These are phyloP conservation scores for Cyberlindnera americana DNA, from an alignment of 805 yeast species.

Conservation along the genomic window DNA sequence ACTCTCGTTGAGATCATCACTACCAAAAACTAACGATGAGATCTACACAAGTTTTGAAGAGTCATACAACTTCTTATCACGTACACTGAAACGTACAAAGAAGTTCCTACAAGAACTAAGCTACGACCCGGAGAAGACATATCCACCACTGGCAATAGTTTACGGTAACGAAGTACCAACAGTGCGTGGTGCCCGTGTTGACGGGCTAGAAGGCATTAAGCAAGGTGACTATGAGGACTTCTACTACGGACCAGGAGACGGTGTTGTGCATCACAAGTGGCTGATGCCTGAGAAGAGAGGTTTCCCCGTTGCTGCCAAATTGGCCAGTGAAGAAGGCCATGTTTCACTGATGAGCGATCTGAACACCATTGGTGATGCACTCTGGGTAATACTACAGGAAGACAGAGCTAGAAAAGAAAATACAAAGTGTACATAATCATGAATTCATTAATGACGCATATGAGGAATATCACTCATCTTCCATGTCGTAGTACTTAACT, in stretches of 20 bases:
- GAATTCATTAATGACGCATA: conserved; percentile 3
- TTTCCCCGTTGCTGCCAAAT: conserved; percentile 66
- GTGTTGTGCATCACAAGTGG: conserved; percentile 83
- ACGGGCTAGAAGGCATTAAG: conserved; percentile 55
- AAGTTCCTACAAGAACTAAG: conserved; percentile 54
- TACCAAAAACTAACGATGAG: conserved; percentile 7
- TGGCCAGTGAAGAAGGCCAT: conserved; percentile 68
- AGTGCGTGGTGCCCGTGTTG: conserved; percentile 73
- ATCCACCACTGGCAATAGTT: conserved; percentile 83
- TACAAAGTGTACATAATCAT: conserved; percentile 1
- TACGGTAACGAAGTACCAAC: conserved; percentile 84
- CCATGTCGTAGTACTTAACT: conserved; percentile 58
- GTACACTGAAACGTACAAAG: conserved; percentile 59
- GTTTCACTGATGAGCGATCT: conserved; percentile 76
- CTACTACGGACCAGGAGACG: conserved; percentile 89
- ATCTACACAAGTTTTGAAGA: conserved; percentile 41
- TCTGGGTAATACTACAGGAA: conserved; percentile 58
- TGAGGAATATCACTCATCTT: conserved; percentile 16
- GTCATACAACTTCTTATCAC: conserved; percentile 58
- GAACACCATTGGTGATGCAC: conserved; percentile 66
- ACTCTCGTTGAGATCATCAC: conserved; percentile 14
- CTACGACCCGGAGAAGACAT: conserved; percentile 46
- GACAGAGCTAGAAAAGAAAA: conserved; percentile 35
- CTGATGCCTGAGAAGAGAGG: conserved; percentile 75
- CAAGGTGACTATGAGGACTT: conserved; percentile 74